Evolutionary conservation across 2,329 filamentous ascomycete genomes (phyloP), one percentile per base, ranked within the genome.

Genomic region (Aspergillus thermomutatus): DNA sequence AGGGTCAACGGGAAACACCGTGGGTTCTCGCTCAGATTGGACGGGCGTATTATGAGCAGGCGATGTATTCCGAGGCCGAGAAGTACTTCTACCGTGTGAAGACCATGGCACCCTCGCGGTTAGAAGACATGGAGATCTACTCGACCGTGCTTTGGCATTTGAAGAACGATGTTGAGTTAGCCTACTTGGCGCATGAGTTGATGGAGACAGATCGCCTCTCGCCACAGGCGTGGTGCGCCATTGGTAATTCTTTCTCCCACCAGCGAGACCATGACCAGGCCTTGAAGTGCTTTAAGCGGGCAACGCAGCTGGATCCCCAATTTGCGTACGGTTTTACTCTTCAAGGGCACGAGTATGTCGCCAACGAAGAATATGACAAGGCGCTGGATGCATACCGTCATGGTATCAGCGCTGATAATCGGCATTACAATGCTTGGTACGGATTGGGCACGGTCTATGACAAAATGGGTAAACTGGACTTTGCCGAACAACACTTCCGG

Each of bases 371-470:
- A 72, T 97, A 94, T 69, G 93, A 97, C 71, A 96, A 96, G 72
- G 94, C 94, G 0, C 83, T 96, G 47, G 86, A 87, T 41, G 88
- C 91, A 1, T 99, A 97, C 73, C 86, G 95, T 34, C 85, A 88
- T 53, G 92, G 91, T 1, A 90, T 99, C 64, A 85, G 87, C 47
- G 91, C 91, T 0, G 92, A 99, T 68, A 86, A 84, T 54, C 87
- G 93, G 21, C 93, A 97, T 71, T 99, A 97, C 79, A 96, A 97
- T 70, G 94, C 93, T n/a, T 97, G 95, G 84, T 99, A 97, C 72
- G 94, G 94, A 21, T 74, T 88, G n/a, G 85, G 84, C 7, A 82
- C 78, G 37, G 92, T 96, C 1, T 94, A 93, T 67, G 91, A 96
- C 73, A 93, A 92, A 69, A 84, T 95, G 66, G 92, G 92, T 68